Percentiles rank a stretch among this genome's conserved stretches.
phyloP scores from a whole-genome alignment of 148 eudicot species.

The Euryodendron excelsum region DNA sequence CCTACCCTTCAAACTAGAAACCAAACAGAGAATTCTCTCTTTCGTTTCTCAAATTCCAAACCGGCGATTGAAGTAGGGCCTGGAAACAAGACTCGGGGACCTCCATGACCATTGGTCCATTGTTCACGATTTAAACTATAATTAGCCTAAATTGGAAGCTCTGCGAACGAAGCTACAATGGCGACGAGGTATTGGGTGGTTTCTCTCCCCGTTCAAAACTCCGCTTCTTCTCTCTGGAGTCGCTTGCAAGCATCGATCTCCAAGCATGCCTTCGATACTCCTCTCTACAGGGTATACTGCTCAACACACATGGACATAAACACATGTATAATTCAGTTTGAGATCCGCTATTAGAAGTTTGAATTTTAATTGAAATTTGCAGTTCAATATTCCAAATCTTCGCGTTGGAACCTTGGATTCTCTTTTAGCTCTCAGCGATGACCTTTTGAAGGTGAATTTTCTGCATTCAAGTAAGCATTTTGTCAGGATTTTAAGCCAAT shows the following conservation, averaged over 20 bases:
- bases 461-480: neutral
- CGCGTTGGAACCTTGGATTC: slow-evolving; percentile 90
- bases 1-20: no score
- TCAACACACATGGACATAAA: neutral
- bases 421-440: slow-evolving; percentile 78
- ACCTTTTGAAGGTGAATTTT: slow-evolving; percentile 63
- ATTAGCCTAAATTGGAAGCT: neutral
- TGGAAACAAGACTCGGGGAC: no score
- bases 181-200: slow-evolving; percentile 87
- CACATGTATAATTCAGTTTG: neutral
- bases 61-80: no score
- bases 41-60: no score
- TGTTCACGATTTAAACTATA: neutral
- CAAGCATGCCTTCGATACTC: slow-evolving; percentile 76
- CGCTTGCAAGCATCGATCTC: slow-evolving; percentile 82
- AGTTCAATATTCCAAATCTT: slow-evolving; percentile 90
- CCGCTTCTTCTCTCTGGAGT: slow-evolving; percentile 63
- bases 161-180: slow-evolving; percentile 36
- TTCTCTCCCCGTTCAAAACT: slow-evolving; percentile 68
- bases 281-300: slow-evolving; percentile 62
- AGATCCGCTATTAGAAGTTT: neutral
- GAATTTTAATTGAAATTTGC: slow-evolving; percentile 25
- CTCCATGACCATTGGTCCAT: neutral
- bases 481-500: neutral
- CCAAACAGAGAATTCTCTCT: no score